Percentiles rank a stretch among this genome's conserved stretches.
Evolutionary conservation across 345 rosid species (phyloP).

Genomic region (Combretum micranthum): DNA sequence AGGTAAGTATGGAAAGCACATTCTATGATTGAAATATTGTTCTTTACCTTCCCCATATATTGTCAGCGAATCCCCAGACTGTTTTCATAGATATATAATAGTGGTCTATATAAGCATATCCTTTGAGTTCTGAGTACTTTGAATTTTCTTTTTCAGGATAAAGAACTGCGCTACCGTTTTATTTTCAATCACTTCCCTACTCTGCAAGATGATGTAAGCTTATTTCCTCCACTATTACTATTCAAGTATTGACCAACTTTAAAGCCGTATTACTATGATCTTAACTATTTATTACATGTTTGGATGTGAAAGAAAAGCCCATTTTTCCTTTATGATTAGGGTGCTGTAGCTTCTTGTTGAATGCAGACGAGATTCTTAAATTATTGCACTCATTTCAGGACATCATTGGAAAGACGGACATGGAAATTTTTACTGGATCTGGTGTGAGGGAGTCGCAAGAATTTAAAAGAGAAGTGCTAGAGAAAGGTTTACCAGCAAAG

Average conservation of each 20-base stretch:
- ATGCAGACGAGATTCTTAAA: background rate
- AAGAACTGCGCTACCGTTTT: slow-evolving; percentile 79
- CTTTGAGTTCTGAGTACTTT: slow-evolving; percentile 1
- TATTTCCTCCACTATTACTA: background rate
- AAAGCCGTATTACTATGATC: no score
- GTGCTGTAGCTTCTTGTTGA: no score
- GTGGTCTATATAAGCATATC: background rate
- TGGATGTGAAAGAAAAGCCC: no score
- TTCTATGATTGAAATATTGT: background rate
- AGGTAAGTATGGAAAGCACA: slow-evolving; percentile 32
- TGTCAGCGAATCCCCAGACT: no score
- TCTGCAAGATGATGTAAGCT: slow-evolving; percentile 61
- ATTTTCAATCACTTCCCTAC: slow-evolving; percentile 90
- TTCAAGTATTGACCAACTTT: no score
- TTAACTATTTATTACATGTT: no score
- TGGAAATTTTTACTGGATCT: slow-evolving; percentile 80
- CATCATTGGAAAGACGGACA: slow-evolving; percentile 80
- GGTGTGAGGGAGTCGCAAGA: slow-evolving; percentile 96
- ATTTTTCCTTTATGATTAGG: no score
- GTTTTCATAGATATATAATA: no score
- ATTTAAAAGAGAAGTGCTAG: slow-evolving; percentile 86
- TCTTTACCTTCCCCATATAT: background rate
- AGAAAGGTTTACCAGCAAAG: slow-evolving; percentile 82
- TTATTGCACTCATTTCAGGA: slow-evolving; percentile 39
- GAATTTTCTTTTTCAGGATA: slow-evolving; percentile 48